Evolutionary conservation across 1,284 basidiomycete species (phyloP), one percentile per base, ranked within the genome.

Genomic region (Ganoderma meredithae): DNA sequence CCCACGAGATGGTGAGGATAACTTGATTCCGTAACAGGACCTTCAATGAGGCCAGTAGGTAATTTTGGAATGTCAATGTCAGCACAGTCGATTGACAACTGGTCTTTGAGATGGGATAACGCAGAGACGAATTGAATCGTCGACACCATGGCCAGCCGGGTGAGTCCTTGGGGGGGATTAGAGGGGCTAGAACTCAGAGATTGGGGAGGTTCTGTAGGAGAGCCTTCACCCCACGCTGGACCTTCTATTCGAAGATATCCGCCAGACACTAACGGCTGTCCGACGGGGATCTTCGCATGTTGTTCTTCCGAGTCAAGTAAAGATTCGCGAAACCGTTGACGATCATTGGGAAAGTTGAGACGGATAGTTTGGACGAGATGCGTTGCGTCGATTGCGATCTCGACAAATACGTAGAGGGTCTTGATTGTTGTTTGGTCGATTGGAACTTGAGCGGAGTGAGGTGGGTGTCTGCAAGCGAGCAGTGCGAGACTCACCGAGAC

Each of bases 401-500:
- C 98, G 43, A 99, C 98, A 78, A 99, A 99, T 66, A 99, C 87
- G 77, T 99, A 99, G 10, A 99, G 89, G 0, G 97, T 99, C 78
- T 96, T 97, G 79, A 99, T 95, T 4, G 88, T 90, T 0, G 97
- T 99, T 72, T 94, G 92, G 74, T 97, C 94, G 77, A 99, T 96
- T 0, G 98, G 98, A 0, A 99, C 97, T 97, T 73, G 1, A 66
- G 64, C 60, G 22, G 19, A 49, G 43, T 60, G 65, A 17, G 53
- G 58, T 64, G 15, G 64, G 47, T 25, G 60, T 55, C 4, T 49
- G 52, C 56, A 25, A 69, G 44, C 44, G 64, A 67, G 36, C 31
- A 8, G 36, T 53, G 49, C 12, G 59, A 12, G 19, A 31, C 58
- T 60, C 69, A 97, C 96, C 95, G 53, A 99, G 87, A 82, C 98